Conservation (phyloP, 495 filamentous ascomycete species). For the Amphirosellinia nigrospora region DNA sequence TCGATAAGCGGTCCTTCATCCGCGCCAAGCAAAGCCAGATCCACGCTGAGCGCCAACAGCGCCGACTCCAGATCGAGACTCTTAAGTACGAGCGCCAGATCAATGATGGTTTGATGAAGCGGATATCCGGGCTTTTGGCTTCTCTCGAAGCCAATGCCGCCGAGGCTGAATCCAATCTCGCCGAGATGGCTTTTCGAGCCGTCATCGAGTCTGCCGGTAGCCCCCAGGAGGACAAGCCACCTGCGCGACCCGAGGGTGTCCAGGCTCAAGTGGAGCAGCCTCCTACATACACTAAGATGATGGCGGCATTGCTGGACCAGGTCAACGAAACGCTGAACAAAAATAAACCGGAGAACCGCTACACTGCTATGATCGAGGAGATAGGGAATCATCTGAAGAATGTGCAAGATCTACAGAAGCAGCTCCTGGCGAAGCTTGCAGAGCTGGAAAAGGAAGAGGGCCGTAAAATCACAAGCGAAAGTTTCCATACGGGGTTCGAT, state of each 20-base stretch:
- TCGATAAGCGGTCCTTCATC: constrained; percentile 98
- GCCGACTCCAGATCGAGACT: constrained; percentile 86
- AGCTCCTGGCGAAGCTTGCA: constrained; percentile 73
- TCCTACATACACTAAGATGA: constrained; percentile 93
- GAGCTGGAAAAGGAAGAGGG: constrained; percentile 86
- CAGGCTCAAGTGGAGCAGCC: constrained; percentile 73
- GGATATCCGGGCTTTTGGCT: constrained; percentile 77
- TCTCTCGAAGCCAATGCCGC: constrained; percentile 71
- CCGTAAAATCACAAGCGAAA: constrained; percentile 92
- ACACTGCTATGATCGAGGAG: constrained; percentile 74
- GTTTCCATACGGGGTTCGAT: constrained; percentile 90
- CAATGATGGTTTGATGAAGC: constrained; percentile 86
- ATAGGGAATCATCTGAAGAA: constrained; percentile 76
- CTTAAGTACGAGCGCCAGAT: constrained; percentile 91
- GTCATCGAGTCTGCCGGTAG: constrained; percentile 75
- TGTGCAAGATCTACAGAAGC: constrained; percentile 75
- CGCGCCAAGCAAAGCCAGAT: constrained; percentile 98
- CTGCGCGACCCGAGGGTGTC: constrained; percentile 74
- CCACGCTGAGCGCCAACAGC: constrained; percentile 82
- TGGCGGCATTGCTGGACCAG: constrained; percentile 88
- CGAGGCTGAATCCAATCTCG: constrained; percentile 70
- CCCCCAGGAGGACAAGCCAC: constrained; percentile 74
- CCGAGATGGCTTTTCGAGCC: constrained; percentile 83
- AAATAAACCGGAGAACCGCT: constrained; percentile 66
- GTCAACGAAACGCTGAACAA: constrained; percentile 89